These are phyloP conservation scores for Cyclanthera cordifolia DNA, from an alignment of 306 rosid species.

Conservation along the genomic window DNA sequence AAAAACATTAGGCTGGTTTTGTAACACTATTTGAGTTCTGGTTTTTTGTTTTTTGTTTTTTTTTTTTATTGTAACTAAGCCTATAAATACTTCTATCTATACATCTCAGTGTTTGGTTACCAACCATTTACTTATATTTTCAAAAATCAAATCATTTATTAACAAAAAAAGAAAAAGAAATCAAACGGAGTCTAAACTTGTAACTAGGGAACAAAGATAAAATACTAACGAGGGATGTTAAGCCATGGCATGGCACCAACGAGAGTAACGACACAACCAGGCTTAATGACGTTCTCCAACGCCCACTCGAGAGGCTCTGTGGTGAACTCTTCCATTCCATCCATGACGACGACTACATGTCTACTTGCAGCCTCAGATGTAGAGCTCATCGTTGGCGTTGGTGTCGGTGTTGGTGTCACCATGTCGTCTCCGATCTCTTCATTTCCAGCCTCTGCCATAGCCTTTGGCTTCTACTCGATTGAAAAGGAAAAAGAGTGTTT, in stretches of 20 bases:
- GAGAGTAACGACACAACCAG: constrained; percentile 37
- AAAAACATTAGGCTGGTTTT: no score
- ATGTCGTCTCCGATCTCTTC: neutral
- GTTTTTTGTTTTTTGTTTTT: no score
- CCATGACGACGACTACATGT: constrained; percentile 47
- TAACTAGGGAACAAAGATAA: neutral
- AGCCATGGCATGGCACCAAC: constrained; percentile 57
- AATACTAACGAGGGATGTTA: constrained; percentile 32
- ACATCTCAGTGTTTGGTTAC: no score
- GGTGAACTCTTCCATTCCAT: constrained; percentile 42
- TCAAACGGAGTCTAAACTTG: neutral
- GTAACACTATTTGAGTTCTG: no score
- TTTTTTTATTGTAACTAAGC: no score
- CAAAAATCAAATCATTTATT: no score
- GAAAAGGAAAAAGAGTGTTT: neutral
- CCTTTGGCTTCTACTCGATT: neutral
- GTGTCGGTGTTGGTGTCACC: neutral
- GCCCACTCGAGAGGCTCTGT: constrained; percentile 37
- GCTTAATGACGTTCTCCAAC: constrained; percentile 25
- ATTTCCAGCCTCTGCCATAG: neutral
- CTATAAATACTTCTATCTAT: no score
- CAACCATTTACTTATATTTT: no score
- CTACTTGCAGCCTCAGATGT: constrained; percentile 11
- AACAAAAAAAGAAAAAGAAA: no score
- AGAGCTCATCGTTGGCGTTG: constrained; percentile 5